Evolutionary conservation across 106 monocot species (phyloP), one percentile per base, ranked within the genome.

Genomic region (Dactylorhiza incarnata): DNA sequence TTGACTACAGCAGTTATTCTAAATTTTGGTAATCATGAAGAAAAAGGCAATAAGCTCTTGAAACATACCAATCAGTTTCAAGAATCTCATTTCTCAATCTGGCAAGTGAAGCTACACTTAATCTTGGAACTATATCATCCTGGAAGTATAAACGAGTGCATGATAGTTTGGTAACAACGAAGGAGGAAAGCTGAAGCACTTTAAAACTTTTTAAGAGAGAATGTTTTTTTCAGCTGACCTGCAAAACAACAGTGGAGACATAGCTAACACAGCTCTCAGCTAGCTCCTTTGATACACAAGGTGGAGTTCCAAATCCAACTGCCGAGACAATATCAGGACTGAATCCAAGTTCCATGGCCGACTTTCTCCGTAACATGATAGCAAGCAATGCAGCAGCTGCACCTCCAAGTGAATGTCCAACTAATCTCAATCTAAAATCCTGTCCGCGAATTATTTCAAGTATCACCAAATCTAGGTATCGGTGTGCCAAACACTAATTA

Each of bases 371-470:
- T 20, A 97, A 78, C 91, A 91, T 91, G 25, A 97, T 87, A 74
- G 97, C 97, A 75, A 97, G 84, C 69, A 97, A 86, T 52, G 97
- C 93, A 65, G 97, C 93, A 61, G 89, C 81, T 74, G 97, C 93
- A 76, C 91, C 97, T 59, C 97, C 97, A 81, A 97, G 94, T 12
- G 97, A 97, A 77, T 97, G 97, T 8, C 94, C 97, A 49, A 94
- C 97, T 59, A 97, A 67, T 71, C 91, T 91, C 86, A 97, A 86
- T 76, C 77, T 89, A 80, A 83, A 94, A 68, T 78, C 89, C 97
- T 97, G 85, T 56, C 68, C 48, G 78, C 46, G 72, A 73, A 51
- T 76, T 73, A 62, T 37, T 51, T 29, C 74, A 56, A 43, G 77
- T 23, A 43, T 63, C 44, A 45, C 48, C 10, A 45, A 58, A 77